phyloP scores from a whole-genome alignment of 2,329 filamentous ascomycete species.

The Diaporthe sp. region DNA sequence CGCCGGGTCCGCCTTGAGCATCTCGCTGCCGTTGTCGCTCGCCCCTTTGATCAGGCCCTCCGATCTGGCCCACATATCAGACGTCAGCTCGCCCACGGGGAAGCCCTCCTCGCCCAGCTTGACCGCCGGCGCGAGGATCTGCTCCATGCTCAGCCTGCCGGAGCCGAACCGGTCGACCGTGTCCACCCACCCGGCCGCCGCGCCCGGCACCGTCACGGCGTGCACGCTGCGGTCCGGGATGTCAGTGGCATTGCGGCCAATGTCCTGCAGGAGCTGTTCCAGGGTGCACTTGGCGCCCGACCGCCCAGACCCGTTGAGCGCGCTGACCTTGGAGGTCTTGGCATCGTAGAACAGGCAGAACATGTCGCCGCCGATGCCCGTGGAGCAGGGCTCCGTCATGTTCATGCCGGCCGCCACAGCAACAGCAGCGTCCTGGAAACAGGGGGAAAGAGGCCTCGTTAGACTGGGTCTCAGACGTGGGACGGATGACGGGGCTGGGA shows the following conservation, averaged over 20 bases:
- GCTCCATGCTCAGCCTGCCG: constrained; percentile 81
- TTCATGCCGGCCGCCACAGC: constrained; percentile 94
- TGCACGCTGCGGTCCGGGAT: constrained; percentile 85
- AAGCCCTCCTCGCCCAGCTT: constrained; percentile 90
- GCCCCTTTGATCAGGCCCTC: constrained; percentile 76
- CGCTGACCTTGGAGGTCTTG: constrained; percentile 82
- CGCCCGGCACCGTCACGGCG: constrained; percentile 88
- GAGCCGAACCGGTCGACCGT: constrained; percentile 90
- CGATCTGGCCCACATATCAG: constrained; percentile 77
- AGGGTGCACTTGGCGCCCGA: constrained; percentile 78
- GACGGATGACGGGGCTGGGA: constrained; percentile 41
- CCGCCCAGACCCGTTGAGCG: constrained; percentile 94
- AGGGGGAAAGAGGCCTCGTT: constrained; percentile 26
- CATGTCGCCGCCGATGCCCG: constrained; percentile 97
- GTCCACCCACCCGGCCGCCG: constrained; percentile 94
- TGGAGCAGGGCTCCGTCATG: constrained; percentile 92
- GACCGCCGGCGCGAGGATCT: constrained; percentile 87
- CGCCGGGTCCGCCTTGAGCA: constrained; percentile 83
- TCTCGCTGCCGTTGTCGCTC: constrained; percentile 88
- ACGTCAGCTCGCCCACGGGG: constrained; percentile 85
- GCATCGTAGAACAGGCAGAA: constrained; percentile 95
- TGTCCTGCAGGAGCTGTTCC: constrained; percentile 76
- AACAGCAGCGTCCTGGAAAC: constrained; percentile 87
- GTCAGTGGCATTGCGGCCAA: constrained; percentile 66
- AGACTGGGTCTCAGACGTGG: background rate